Evolutionary conservation across 2,329 filamentous ascomycete genomes (phyloP), one percentile per base, ranked within the genome.

Genomic region (Hypoxylon sp.): DNA sequence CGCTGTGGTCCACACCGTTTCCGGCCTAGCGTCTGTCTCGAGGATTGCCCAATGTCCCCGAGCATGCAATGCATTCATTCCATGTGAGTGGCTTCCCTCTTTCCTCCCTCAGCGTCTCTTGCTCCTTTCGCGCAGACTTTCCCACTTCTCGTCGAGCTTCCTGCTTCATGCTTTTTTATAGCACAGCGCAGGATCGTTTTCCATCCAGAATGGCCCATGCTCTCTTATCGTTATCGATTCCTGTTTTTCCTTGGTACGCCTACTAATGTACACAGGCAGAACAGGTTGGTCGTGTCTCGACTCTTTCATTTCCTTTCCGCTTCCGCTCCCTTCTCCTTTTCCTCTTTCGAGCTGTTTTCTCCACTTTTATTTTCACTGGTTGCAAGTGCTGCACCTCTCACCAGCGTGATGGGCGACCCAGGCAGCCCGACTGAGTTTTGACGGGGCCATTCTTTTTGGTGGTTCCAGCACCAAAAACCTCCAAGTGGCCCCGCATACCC

Each of bases 21-120:
- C 29, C 42, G 60, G 66, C 35, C 61, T 69, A 69, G 66, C 24
- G 13, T 51, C 44, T 64, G 47, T 62, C 56, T 67, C 61, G 57
- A 67, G 66, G 53, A 67, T 66, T 70, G 65, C 51, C 55, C 62
- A 66, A 63, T 68, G 39, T 57, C 32, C 37, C 50, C 50, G 54
- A 31, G 39, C 42, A 62, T 55, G 68, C 65, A 65, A 57, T 65
- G 60, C 65, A 62, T 57, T 59, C 56, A 60, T 47, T 62, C 61
- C 54, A 57, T 60, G 65, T 69, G 62, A 67, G 70, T 69, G 63
- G 68, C 65, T 68, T 67, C 65, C 47, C 62, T 64, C 44, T 65
- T 63, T 64, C 24, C 48, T 56, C 61, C 61, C 65, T 58, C 55
- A 59, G 31, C 32, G 35, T 46, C 55, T 62, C 37, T 55, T 65